Percentiles rank a stretch among this genome's conserved stretches.
Evolutionary conservation across 352 stramenopile species (phyloP).

Genomic region (Globisporangium acanthophoron): DNA sequence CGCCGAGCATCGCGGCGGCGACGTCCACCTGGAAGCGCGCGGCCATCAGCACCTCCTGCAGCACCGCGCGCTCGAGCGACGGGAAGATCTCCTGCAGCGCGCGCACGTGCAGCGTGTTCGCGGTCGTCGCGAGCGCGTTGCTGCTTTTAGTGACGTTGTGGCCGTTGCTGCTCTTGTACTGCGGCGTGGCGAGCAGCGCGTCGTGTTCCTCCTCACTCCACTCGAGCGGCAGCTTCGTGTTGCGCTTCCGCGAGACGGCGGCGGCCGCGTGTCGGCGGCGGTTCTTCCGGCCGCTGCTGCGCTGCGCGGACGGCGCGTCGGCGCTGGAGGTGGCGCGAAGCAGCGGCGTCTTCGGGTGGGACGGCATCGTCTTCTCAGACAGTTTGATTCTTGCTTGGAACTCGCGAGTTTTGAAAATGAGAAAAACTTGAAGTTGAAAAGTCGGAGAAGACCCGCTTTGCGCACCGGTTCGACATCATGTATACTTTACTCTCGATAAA

Average conservation of each 20-base stretch:
- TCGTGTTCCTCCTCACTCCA: constrained; percentile 7
- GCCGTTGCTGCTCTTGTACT: constrained; percentile 5
- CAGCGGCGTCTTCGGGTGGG: not conserved
- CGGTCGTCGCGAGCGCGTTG: constrained; percentile 18
- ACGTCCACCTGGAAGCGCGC: constrained; percentile 65
- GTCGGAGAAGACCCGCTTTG: not conserved
- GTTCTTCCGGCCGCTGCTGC: not conserved
- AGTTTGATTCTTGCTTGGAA: not conserved
- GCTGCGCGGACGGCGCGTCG: not conserved
- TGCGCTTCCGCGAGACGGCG: not conserved
- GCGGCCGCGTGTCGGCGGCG: not conserved
- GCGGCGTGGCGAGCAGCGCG: constrained; percentile 15
- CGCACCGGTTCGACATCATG: not conserved
- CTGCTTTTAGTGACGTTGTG: constrained; percentile 13
- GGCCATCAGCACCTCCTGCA: constrained; percentile 54
- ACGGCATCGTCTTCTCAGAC: not conserved
- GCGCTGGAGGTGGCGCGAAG: not conserved
- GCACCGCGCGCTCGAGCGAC: constrained; percentile 30
- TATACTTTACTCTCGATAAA: not conserved
- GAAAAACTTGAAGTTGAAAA: not conserved
- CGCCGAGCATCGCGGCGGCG: constrained; percentile 52
- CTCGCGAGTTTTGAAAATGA: not conserved
- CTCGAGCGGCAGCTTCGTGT: not conserved
- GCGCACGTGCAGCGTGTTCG: constrained; percentile 38
- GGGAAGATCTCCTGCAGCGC: constrained; percentile 60